Percentiles rank a stretch among this genome's conserved stretches.
Conservation (phyloP, 2,329 filamentous ascomycete genomes). For the Colletotrichum euphorbiae region DNA sequence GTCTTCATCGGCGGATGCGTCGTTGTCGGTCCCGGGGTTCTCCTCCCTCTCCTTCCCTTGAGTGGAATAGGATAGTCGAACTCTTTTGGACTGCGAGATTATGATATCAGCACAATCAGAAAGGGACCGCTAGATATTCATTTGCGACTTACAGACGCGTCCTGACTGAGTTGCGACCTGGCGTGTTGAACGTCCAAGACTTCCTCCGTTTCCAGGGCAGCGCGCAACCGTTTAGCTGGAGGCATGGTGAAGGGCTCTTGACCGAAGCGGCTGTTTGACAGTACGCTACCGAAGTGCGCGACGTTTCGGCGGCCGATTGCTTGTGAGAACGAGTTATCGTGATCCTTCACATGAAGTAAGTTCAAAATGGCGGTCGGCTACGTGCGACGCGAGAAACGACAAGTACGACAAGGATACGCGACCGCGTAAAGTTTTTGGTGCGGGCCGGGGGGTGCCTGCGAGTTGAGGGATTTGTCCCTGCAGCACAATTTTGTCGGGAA, state of each 20-base stretch:
- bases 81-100: constrained; percentile 47
- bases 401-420: too few relatives aligned
- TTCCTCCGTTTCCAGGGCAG: constrained; percentile 48
- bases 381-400: too few relatives aligned
- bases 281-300: too few relatives aligned
- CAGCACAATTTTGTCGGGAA: too few relatives aligned
- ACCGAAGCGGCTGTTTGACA: background rate
- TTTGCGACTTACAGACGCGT: constrained; percentile 51
- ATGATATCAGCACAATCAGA: background rate
- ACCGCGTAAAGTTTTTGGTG: too few relatives aligned
- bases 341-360: too few relatives aligned
- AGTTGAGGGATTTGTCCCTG: too few relatives aligned
- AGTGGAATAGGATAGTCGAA: constrained; percentile 47
- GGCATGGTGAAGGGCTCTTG: constrained; percentile 44
- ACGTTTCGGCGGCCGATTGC: too few relatives aligned
- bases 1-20: constrained; percentile 43
- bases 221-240: constrained; percentile 57
- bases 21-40: constrained; percentile 41
- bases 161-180: constrained; percentile 54
- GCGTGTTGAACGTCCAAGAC: constrained; percentile 53
- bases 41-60: constrained; percentile 38
- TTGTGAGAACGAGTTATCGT: too few relatives aligned
- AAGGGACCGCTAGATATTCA: background rate
- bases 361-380: too few relatives aligned
- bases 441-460: too few relatives aligned